Percentiles rank a stretch among this genome's conserved stretches.
These are phyloP conservation scores for Panaeolus papilionaceus DNA, from an alignment of 768 basidiomycete genomes.

Conservation along the genomic window DNA sequence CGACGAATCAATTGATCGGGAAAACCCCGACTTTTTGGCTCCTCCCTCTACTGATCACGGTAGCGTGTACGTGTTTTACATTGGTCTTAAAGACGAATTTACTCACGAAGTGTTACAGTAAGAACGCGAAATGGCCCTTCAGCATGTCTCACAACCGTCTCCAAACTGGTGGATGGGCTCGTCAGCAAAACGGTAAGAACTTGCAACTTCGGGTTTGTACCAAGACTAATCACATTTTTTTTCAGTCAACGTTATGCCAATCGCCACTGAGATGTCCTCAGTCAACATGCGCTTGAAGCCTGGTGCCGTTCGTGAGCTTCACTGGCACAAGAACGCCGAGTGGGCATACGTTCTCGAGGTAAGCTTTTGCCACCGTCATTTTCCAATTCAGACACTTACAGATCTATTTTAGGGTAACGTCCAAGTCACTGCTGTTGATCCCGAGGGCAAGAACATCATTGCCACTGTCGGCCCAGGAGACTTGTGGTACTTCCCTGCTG, in stretches of 20 bases:
- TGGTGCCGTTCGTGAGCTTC: slow-evolving; percentile 58
- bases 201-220: slow-evolving; percentile 20
- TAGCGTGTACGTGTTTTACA: slow-evolving; percentile 38
- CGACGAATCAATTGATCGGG: slow-evolving; percentile 53
- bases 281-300: slow-evolving; percentile 60
- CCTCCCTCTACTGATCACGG: slow-evolving; percentile 70
- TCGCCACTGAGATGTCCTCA: slow-evolving; percentile 47
- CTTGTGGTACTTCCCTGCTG: slow-evolving; percentile 65
- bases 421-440: slow-evolving; percentile 54
- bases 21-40: slow-evolving; percentile 63
- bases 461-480: slow-evolving; percentile 53
- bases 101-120: slow-evolving; percentile 27
- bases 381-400: background rate
- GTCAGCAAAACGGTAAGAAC: slow-evolving; percentile 60
- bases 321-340: slow-evolving; percentile 60
- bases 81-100: background rate
- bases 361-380: background rate
- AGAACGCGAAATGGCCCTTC: slow-evolving; percentile 69
- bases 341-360: slow-evolving; percentile 62
- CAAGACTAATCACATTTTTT: background rate
- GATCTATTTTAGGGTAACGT: slow-evolving; percentile 41
- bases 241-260: slow-evolving; percentile 52
- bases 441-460: slow-evolving; percentile 55
- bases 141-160: slow-evolving; percentile 64
- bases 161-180: slow-evolving; percentile 62